These are phyloP conservation scores for Schizophyllum amplum DNA, from an alignment of 1,284 basidiomycete species.

Conservation along the genomic window DNA sequence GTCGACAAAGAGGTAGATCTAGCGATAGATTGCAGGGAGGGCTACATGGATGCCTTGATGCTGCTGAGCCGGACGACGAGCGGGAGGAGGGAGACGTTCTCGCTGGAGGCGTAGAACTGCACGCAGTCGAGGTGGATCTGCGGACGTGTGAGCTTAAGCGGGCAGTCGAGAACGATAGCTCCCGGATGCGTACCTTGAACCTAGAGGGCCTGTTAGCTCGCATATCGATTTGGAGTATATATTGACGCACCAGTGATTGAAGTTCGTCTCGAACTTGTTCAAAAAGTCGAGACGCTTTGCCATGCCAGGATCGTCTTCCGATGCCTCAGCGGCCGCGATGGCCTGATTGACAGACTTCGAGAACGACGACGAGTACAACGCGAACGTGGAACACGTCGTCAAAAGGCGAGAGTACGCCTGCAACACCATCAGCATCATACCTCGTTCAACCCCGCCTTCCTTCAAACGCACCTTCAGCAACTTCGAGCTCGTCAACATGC, in stretches of 20 bases:
- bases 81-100: conserved; percentile 73
- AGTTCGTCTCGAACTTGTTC: conserved; percentile 84
- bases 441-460: neutral
- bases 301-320: conserved; percentile 53
- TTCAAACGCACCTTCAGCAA: conserved; percentile 68
- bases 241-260: conserved; percentile 71
- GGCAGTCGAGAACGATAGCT: neutral
- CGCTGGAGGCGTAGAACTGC: conserved; percentile 79
- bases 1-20: neutral
- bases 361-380: conserved; percentile 69
- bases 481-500: conserved; percentile 90
- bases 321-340: conserved; percentile 50
- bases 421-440: neutral
- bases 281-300: conserved; percentile 77
- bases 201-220: conserved; percentile 8
- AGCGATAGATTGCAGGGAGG: neutral
- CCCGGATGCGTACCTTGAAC: conserved; percentile 21
- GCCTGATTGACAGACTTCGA: conserved; percentile 69
- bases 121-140: conserved; percentile 73
- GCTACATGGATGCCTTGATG: conserved; percentile 23
- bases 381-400: conserved; percentile 81
- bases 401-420: conserved; percentile 82
- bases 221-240: neutral
- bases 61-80: conserved; percentile 73
- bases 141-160: conserved; percentile 1